Percentiles rank a stretch among this genome's conserved stretches.
These are phyloP conservation scores for Polyporus arcularius DNA, from an alignment of 768 basidiomycete genomes.

Conservation along the genomic window DNA sequence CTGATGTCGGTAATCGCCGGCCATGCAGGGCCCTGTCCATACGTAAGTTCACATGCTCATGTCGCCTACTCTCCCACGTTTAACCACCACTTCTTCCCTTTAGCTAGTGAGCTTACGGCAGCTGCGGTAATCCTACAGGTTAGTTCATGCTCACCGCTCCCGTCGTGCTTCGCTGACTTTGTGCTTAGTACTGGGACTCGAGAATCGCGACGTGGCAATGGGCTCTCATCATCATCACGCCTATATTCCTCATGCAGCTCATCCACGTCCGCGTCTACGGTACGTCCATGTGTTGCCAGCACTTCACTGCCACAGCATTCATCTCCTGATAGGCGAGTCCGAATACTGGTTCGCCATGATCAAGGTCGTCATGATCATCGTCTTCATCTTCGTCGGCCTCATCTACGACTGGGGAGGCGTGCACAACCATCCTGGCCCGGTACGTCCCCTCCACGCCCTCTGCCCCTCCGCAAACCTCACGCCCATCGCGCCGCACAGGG, in stretches of 20 bases:
- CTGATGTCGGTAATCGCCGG: not conserved
- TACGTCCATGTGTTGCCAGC: conserved; percentile 25
- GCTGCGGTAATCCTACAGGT: conserved; percentile 55
- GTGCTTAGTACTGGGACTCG: conserved; percentile 43
- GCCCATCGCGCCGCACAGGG: conserved; percentile 35
- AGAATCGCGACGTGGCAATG: conserved; percentile 53
- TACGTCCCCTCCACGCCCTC: conserved; percentile 29
- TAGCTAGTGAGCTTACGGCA: conserved; percentile 60
- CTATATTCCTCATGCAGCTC: conserved; percentile 54
- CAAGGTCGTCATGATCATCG: conserved; percentile 60
- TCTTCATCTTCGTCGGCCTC: conserved; percentile 65
- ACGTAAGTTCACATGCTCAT: conserved; percentile 30
- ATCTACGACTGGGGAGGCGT: conserved; percentile 64
- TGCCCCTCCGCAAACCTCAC: not conserved
- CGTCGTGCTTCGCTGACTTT: not conserved
- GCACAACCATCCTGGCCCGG: conserved; percentile 58
- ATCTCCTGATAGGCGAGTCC: conserved; percentile 45
- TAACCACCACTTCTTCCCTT: not conserved
- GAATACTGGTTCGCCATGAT: conserved; percentile 67
- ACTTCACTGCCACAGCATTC: not conserved
- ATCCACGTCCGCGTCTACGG: conserved; percentile 60
- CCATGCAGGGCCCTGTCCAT: conserved; percentile 39
- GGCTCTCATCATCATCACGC: conserved; percentile 55
- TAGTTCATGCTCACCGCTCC: not conserved
- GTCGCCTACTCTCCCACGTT: conserved; percentile 17